Evolutionary conservation across 129 eudicot genomes (phyloP), one percentile per base, ranked within the genome.

Genomic region (Tanacetum coccineum): DNA sequence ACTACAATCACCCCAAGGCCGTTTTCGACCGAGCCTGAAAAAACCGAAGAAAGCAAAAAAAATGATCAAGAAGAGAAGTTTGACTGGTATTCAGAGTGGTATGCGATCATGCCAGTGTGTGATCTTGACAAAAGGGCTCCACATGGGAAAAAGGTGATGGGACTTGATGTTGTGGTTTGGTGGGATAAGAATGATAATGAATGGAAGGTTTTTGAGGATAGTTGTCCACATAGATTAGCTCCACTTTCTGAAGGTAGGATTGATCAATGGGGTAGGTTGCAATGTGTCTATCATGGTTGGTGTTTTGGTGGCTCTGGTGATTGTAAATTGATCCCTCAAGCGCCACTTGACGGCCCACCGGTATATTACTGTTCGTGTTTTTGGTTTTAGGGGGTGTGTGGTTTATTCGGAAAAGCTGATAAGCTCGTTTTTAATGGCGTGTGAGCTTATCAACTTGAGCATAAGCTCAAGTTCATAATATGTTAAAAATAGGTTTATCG

Each of bases 231-330:
- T 48, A 62, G 95, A 53, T 72, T 87, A 75, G 93, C 97, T 46
- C 97, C 95, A 6, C 78, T 90, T 62, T 87, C 95, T 10, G 86
- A 91, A 71, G 97, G 97, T 3, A 84, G 97, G 74, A 91, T 91
- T 70, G 97, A 91, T 85, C 87, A 82, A 18, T 87, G 86, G 87
- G 97, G 95, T 1, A 76, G 95, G 66, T 52, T 91, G 77, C 97
- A 91, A 73, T 91, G 97, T 73, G 97, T 87, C 22, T 91, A 91
- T 73, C 97, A 91, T 65, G 97, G 97, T 9, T 87, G 97, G 97
- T 91, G 97, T 62, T 91, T 91, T 73, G 81, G 85, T 71, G 87
- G 95, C 48, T 32, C 85, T 25, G 97, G 97, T 57, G 87, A 82
- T 64, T 91, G 97, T 46, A 80, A 87, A 56, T 67, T 91, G 9